Base-by-base conservation (phyloP, 306 rosid genomes). In the Vachellia pachyceras region DNA sequence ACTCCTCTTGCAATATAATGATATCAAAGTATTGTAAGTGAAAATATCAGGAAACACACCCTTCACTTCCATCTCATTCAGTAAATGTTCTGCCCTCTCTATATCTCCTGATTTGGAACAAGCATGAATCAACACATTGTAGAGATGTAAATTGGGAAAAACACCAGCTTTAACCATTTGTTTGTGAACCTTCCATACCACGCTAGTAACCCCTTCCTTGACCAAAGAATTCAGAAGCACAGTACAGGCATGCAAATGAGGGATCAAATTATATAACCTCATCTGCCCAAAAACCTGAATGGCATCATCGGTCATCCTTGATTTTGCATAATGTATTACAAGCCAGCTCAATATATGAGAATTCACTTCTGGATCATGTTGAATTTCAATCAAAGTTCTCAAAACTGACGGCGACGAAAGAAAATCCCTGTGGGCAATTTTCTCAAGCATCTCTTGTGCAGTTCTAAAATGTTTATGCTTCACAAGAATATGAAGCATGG, bases 271-370 rank as follows among this genome's bases (percentile, higher is more conserved):
- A 83, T 40, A 88, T 18, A 83, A 67, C 84, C 87, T 87, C 97
- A 95, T 92, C 76, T 84, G 89, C 83, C 88, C 97, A 47, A 92
- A 86, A 74, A 95, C 97, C 75, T 90, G 92, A 76, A 90, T 67
- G 54, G 98, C 97, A 55, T 92, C 97, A 25, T 87, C 87, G 77
- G 82, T 84, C 97, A 86, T 82, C 91, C 83, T 91, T 11, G 74
- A 88, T 67, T 87, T 87, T 0, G 90, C 89, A 76, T 87, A 92
- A 82, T 67, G 77, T 50, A 91, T 91, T 80, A 95, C 87, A 66
- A 95, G 91, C 97, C 97, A 92, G 74, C 98, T 95, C 90, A 95
- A 86, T 73, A 95, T 85, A 29, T 95, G 98, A 0, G 97, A 86
- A 87, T 87, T 90, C 58, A 84, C 92, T 79, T 90, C 93, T 0